phyloP scores from a whole-genome alignment of 2,329 filamentous ascomycete species.

The Aspergillus calidoustus region DNA sequence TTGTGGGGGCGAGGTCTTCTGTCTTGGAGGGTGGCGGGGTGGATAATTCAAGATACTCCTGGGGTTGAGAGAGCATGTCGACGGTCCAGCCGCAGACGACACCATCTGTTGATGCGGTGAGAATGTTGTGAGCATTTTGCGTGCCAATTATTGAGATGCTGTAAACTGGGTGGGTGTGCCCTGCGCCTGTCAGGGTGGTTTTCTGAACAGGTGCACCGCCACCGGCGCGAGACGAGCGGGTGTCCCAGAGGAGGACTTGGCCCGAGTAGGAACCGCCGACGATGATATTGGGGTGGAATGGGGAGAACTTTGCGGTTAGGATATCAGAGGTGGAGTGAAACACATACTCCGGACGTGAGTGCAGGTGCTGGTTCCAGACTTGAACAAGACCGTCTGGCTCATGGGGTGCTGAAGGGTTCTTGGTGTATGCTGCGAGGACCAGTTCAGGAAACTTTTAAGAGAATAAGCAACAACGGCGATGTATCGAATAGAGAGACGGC shows the following conservation, averaged over 20 bases:
- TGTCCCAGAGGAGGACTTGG: conserved; percentile 97
- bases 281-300: conserved; percentile 95
- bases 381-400: conserved; percentile 93
- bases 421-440: conserved; percentile 92
- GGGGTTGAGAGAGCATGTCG: conserved; percentile 95
- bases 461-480: neutral
- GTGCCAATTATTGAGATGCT: conserved; percentile 94
- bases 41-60: conserved; percentile 87
- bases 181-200: conserved; percentile 90
- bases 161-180: conserved; percentile 96
- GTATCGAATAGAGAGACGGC: neutral
- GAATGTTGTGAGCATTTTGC: conserved; percentile 98
- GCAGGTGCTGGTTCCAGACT: conserved; percentile 95
- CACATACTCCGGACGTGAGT: conserved; percentile 91
- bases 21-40: conserved; percentile 86
- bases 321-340: conserved; percentile 97
- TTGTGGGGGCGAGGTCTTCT: conserved; percentile 93
- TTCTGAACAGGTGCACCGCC: conserved; percentile 80
- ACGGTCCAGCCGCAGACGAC: conserved; percentile 97
- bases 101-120: conserved; percentile 94
- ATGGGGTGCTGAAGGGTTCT: conserved; percentile 92
- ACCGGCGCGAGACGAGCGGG: conserved; percentile 76
- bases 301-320: conserved; percentile 95
- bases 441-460: conserved; percentile 75
- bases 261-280: conserved; percentile 96